Conservation (phyloP, 2,329 filamentous ascomycete species). For the Epichloe bromicola region DNA sequence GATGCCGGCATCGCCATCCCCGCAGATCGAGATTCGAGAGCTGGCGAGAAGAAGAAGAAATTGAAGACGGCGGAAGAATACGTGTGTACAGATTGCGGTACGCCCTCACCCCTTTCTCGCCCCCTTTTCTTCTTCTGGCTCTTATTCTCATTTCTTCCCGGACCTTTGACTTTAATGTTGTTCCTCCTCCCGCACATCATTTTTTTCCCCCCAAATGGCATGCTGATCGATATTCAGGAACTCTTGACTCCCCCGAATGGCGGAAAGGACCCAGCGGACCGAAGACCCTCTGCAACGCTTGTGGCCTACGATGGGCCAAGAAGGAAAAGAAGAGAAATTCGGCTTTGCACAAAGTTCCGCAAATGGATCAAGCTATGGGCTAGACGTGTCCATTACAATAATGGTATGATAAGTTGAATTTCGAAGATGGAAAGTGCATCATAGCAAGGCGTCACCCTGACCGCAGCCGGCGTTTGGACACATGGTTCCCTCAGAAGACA, state of each 20-base stretch:
- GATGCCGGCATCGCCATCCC: constrained; percentile 80
- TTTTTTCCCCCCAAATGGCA: not conserved
- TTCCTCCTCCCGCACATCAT: not conserved
- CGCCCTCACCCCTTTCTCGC: constrained; percentile 13
- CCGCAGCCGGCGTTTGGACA: constrained; percentile 1
- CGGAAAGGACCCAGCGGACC: constrained; percentile 84
- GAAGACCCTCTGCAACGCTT: constrained; percentile 93
- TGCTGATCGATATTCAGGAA: constrained; percentile 34
- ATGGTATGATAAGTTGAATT: not conserved
- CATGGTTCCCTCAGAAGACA: not conserved
- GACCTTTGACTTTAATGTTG: no score
- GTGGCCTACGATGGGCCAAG: constrained; percentile 64
- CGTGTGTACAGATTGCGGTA: constrained; percentile 86
- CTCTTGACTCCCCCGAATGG: constrained; percentile 94
- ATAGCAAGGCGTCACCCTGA: not conserved
- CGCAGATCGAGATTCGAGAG: constrained; percentile 59
- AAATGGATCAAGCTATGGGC: constrained; percentile 14
- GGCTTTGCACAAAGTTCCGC: constrained; percentile 8
- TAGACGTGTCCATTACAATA: not conserved
- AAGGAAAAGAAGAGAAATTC: constrained; percentile 60
- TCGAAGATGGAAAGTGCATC: not conserved
- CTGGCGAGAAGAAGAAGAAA: constrained; percentile 76
- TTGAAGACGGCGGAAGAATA: constrained; percentile 77
- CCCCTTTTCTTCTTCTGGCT: not conserved
- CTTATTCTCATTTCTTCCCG: no score